Percentiles rank a stretch among this genome's conserved stretches.
phyloP scores from a whole-genome alignment of 2,329 filamentous ascomycete species.

The Colletotrichum karsti region DNA sequence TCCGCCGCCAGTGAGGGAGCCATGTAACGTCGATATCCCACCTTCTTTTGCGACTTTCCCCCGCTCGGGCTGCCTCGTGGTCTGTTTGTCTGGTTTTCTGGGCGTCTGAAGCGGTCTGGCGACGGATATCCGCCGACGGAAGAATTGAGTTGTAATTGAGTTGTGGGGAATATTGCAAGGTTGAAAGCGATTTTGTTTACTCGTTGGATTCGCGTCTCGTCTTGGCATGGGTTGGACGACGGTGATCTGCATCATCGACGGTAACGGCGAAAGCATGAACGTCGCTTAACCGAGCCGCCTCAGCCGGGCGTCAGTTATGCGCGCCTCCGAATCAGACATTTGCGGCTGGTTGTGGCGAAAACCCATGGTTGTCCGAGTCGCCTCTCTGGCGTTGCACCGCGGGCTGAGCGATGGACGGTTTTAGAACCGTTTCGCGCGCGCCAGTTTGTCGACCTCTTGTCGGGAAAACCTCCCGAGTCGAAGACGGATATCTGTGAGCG shows the following conservation, averaged over 20 bases:
- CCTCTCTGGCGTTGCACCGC: not conserved
- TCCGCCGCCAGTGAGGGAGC: constrained; percentile 22
- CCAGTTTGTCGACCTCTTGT: not conserved
- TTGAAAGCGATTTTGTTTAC: not conserved
- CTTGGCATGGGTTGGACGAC: no score
- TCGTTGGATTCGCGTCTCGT: not conserved
- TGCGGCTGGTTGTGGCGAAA: not conserved
- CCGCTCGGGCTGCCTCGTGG: constrained; percentile 10
- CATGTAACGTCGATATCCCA: constrained; percentile 22
- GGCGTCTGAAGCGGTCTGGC: not conserved
- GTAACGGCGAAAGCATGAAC: not conserved
- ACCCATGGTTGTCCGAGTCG: not conserved
- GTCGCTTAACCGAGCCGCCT: not conserved
- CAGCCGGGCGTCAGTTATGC: constrained; percentile 4
- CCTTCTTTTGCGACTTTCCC: not conserved
- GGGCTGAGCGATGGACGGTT: not conserved
- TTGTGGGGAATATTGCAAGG: not conserved
- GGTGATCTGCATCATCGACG: not conserved
- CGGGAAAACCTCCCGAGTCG: not conserved
- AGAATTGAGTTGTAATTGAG: not conserved
- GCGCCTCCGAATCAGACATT: not conserved
- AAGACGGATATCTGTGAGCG: not conserved
- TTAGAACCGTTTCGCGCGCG: constrained; percentile 8
- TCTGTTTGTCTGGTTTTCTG: not conserved
- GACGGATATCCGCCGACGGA: not conserved